Percentiles rank a stretch among this genome's conserved stretches.
Conservation (phyloP, 2,329 filamentous ascomycete species). For the Aspergillus proliferans region DNA sequence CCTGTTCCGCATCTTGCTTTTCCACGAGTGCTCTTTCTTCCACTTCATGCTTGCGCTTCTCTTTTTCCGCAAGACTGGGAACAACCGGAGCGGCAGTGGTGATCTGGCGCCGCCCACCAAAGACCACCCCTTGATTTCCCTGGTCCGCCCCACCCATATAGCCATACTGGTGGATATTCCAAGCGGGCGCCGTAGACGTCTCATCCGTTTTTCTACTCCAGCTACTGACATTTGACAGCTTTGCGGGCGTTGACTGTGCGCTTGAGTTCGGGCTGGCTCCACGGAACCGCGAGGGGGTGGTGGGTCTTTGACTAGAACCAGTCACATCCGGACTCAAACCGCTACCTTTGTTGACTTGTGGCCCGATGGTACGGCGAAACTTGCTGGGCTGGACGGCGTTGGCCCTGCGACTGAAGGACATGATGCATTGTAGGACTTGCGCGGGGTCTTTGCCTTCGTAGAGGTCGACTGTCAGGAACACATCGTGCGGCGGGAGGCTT, state of each 20-base stretch:
- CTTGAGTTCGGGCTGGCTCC: slow-evolving; percentile 38
- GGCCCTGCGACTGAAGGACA: slow-evolving; percentile 84
- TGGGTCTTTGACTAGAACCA: slow-evolving; percentile 50
- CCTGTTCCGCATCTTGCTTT: slow-evolving; percentile 49
- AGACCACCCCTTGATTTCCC: slow-evolving; percentile 87
- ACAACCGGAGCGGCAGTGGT: slow-evolving; percentile 74
- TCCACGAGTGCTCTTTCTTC: slow-evolving; percentile 46
- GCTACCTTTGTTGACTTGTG: slow-evolving; percentile 54
- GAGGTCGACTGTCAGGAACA: slow-evolving; percentile 93
- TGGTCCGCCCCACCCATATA: slow-evolving; percentile 98
- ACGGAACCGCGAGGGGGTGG: slow-evolving; percentile 29
- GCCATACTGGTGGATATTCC: slow-evolving; percentile 98
- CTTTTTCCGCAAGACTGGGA: slow-evolving; percentile 77
- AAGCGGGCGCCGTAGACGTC: slow-evolving; percentile 74
- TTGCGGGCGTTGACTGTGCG: slow-evolving; percentile 56
- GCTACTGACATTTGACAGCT: slow-evolving; percentile 63
- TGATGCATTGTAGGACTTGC: slow-evolving; percentile 87
- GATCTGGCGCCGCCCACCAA: slow-evolving; percentile 87
- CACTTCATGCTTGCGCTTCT: slow-evolving; percentile 58
- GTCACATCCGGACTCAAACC: slow-evolving; percentile 61
- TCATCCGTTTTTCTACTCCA: slow-evolving; percentile 88
- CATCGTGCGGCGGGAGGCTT: slow-evolving; percentile 84
- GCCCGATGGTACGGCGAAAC: slow-evolving; percentile 72
- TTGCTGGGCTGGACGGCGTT: slow-evolving; percentile 64
- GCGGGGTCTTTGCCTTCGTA: slow-evolving; percentile 94